Evolutionary conservation across 306 rosid species (phyloP).

Genomic region (Citrullus amarus): DNA sequence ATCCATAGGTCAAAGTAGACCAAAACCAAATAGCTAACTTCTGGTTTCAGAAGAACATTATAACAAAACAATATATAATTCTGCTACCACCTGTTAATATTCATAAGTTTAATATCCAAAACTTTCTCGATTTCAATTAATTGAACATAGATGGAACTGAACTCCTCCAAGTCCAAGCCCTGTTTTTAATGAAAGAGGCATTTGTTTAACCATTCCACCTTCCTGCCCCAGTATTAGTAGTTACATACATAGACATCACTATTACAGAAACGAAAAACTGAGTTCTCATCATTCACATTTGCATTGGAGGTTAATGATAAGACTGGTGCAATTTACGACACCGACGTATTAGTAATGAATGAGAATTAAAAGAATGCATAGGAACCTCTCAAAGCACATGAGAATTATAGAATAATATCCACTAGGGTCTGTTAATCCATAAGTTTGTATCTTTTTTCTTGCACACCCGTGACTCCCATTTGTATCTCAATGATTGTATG

Average conservation of each 20-base stretch:
- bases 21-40: not conserved
- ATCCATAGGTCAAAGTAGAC: not conserved
- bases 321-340: not conserved
- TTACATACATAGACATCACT: not conserved
- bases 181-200: not conserved
- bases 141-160: not conserved
- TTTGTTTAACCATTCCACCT: not conserved
- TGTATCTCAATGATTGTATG: constrained; percentile 97
- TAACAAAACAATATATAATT: not conserved
- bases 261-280: not conserved
- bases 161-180: not conserved
- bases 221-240: not conserved
- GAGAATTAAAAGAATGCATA: constrained; percentile 22
- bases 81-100: not conserved
- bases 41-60: not conserved
- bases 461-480: constrained; percentile 98
- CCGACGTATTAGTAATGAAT: constrained; percentile 23
- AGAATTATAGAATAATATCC: not conserved
- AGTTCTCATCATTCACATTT: constrained; percentile 3
- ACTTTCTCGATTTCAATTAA: not conserved
- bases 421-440: constrained; percentile 40
- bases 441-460: constrained; percentile 92
- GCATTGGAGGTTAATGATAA: not conserved
- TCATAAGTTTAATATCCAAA: not conserved
- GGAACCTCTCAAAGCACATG: constrained; percentile 12